These are phyloP conservation scores for Oidium heveae DNA, from an alignment of 2,329 filamentous ascomycete genomes.

Conservation along the genomic window DNA sequence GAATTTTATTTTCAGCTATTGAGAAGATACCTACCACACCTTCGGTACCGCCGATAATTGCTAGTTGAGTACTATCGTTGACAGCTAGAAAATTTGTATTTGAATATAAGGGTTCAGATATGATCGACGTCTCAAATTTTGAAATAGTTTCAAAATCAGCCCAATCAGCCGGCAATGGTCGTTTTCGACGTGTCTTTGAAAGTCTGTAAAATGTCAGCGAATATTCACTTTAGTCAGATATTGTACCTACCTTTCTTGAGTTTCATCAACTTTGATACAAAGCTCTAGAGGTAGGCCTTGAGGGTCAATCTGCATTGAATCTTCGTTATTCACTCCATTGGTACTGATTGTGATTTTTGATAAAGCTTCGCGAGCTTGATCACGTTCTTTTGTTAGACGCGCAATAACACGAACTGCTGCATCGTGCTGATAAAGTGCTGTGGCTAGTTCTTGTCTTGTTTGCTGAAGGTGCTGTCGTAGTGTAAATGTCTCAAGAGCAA, in stretches of 20 bases:
- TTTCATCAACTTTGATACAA: slow-evolving; percentile 48
- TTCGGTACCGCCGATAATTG: slow-evolving; percentile 35
- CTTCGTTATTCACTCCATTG: slow-evolving; percentile 30
- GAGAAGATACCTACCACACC: slow-evolving; percentile 52
- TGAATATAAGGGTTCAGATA: slow-evolving; percentile 31
- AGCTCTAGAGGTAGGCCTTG: slow-evolving; percentile 51
- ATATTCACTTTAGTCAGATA: not conserved
- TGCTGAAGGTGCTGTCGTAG: slow-evolving; percentile 72
- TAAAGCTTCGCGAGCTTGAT: slow-evolving; percentile 74
- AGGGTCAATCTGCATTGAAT: slow-evolving; percentile 82
- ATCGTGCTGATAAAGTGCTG: slow-evolving; percentile 88
- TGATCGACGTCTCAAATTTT: slow-evolving; percentile 26
- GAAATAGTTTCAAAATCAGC: slow-evolving; percentile 47
- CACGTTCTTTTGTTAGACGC: slow-evolving; percentile 66
- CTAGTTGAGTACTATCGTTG: slow-evolving; percentile 30
- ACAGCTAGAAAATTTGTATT: slow-evolving; percentile 31
- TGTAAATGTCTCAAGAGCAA: slow-evolving; percentile 78
- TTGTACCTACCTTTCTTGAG: slow-evolving; percentile 46
- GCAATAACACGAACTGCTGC: slow-evolving; percentile 91
- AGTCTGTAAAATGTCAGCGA: slow-evolving; percentile 25
- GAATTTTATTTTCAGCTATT: slow-evolving; percentile 48
- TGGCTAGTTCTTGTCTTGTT: slow-evolving; percentile 79
- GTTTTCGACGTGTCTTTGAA: slow-evolving; percentile 72
- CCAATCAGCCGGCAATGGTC: slow-evolving; percentile 67
- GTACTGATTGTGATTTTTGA: slow-evolving; percentile 58